These are phyloP conservation scores for Emiliania huxleyi DNA, from an alignment of 78 protist species.

Conservation along the genomic window DNA sequence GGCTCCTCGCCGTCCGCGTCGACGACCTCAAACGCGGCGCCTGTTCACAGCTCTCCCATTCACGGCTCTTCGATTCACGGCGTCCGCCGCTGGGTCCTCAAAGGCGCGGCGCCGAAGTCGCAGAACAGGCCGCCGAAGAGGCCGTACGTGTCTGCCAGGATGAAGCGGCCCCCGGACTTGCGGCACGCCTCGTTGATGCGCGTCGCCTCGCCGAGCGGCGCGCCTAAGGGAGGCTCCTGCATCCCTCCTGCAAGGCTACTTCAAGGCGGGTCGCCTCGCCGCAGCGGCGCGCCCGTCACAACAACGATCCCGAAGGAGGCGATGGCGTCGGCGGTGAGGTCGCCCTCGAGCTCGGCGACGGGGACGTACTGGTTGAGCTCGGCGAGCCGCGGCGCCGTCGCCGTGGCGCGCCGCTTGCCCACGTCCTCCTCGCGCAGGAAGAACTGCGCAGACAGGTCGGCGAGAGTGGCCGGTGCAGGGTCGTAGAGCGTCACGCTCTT, in stretches of 20 bases:
- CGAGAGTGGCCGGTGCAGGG: constrained; percentile 37
- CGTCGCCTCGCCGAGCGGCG: constrained; percentile 43
- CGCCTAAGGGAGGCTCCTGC: too few species aligned
- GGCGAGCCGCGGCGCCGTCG: constrained; percentile 49
- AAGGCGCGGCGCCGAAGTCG: constrained; percentile 88
- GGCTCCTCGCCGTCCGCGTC: constrained; percentile 56
- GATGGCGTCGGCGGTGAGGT: constrained; percentile 37
- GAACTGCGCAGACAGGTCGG: constrained; percentile 84
- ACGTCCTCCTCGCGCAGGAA: constrained; percentile 82
- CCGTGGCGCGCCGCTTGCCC: constrained; percentile 76
- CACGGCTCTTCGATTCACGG: too few species aligned
- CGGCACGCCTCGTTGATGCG: constrained; percentile 67
- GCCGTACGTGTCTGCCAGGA: constrained; percentile 70
- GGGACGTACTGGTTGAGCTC: constrained; percentile 91
- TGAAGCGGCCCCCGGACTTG: constrained; percentile 43
- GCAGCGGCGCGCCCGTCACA: constrained; percentile 31
- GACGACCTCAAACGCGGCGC: constrained; percentile 60
- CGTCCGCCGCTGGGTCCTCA: constrained; percentile 26
- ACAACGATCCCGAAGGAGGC: constrained; percentile 61
- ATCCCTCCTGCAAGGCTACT: too few species aligned
- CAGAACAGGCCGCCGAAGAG: constrained; percentile 75
- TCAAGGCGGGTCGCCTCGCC: constrained; percentile 54
- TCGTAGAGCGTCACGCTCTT: constrained; percentile 88
- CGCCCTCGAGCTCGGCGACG: constrained; percentile 45
- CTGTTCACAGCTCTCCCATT: too few species aligned